phyloP scores from a whole-genome alignment of 2,329 filamentous ascomycete genomes.

The Fusarium setosum region DNA sequence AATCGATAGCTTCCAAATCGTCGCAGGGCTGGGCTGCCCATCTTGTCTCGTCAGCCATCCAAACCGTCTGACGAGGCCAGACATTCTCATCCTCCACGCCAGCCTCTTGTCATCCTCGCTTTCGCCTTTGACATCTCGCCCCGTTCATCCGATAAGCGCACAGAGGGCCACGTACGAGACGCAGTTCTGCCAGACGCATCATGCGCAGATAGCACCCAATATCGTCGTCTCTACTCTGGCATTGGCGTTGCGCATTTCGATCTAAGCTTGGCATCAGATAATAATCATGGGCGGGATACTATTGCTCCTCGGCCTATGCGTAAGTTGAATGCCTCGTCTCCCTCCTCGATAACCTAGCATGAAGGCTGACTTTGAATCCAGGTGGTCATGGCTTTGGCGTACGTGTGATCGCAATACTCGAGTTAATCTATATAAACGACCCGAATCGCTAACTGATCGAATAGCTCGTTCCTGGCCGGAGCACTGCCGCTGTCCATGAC shows the following conservation, averaged over 20 bases:
- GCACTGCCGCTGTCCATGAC: conserved; percentile 90
- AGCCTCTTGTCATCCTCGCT: conserved; percentile 8
- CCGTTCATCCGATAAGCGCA: conserved; percentile 14
- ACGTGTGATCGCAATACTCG: conserved; percentile 46
- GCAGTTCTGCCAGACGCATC: conserved; percentile 21
- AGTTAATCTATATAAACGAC: conserved; percentile 24
- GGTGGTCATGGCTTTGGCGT: conserved; percentile 71
- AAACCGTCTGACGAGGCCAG: conserved; percentile 26
- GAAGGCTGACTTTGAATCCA: conserved; percentile 43
- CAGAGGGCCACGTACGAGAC: conserved; percentile 5
- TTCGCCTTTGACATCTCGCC: conserved; percentile 20
- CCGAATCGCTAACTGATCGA: conserved; percentile 27
- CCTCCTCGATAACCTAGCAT: conserved; percentile 1
- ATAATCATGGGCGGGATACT: conserved; percentile 53
- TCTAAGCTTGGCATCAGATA: conserved; percentile 20
- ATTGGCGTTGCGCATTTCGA: conserved; percentile 14
- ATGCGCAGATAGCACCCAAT: conserved; percentile 39
- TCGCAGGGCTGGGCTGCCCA: conserved; percentile 33
- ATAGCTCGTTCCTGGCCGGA: conserved; percentile 92
- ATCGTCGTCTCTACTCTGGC: conserved; percentile 6
- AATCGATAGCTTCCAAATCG: conserved; percentile 39
- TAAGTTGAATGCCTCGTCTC: conserved; percentile 41
- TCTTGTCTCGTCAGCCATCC: conserved; percentile 24
- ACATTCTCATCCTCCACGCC: conserved; percentile 36
- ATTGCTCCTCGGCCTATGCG: conserved; percentile 54